These are phyloP conservation scores for Pelargonium exstipulatum DNA, from an alignment of 441 rosid species.

Conservation along the genomic window DNA sequence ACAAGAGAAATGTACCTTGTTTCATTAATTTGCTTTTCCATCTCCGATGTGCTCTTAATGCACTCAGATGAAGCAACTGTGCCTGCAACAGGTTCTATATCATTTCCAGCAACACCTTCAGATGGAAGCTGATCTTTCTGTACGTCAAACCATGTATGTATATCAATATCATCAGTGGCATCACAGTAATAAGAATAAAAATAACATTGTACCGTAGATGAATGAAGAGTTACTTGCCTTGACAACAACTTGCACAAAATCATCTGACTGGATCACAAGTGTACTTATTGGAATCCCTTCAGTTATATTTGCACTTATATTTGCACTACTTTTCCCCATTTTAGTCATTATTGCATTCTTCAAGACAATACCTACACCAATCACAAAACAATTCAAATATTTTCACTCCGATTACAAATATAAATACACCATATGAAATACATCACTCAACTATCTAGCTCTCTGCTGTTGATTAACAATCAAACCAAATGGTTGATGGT, in stretches of 20 bases:
- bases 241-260: constrained; percentile 6
- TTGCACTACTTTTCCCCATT: constrained; percentile 6
- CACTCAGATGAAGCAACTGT: neutral
- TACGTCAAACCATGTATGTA: neutral
- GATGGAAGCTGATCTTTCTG: constrained; percentile 2
- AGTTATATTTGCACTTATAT: neutral
- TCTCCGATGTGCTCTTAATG: neutral
- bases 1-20: neutral
- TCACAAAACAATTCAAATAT: neutral
- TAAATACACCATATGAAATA: neutral
- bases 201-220: neutral
- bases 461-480: neutral
- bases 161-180: neutral
- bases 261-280: neutral
- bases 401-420: neutral
- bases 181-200: neutral
- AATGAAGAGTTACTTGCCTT: constrained; percentile 5
- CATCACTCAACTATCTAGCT: neutral
- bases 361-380: neutral
- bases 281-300: neutral
- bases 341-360: constrained; percentile 7
- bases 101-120: neutral
- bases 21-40: neutral
- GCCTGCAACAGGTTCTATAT: neutral
- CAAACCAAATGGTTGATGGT: neutral